A percentile compares a stretch with the other conserved stretches of the same genome.
Conservation (phyloP, 192 early-diverging fungal species). For the Martensiomyces pterosporus region DNA sequence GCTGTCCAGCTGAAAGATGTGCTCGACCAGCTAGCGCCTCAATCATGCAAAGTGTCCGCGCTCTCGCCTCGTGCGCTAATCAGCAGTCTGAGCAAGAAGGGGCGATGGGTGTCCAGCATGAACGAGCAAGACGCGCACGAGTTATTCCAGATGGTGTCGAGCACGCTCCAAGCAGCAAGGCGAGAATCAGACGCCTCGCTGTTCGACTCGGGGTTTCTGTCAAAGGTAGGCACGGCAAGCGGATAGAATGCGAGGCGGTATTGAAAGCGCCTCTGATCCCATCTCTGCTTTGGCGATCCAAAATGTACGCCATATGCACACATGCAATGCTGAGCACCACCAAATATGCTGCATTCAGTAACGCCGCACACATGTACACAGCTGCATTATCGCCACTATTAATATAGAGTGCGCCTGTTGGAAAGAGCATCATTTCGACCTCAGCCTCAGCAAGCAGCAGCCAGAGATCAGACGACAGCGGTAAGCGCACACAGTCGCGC, state of each 20-base stretch:
- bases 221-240: too few species aligned
- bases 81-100: slow-evolving; percentile 47
- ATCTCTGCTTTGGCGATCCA: too few species aligned
- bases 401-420: slow-evolving; percentile 14
- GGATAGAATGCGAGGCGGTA: too few species aligned
- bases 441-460: not conserved
- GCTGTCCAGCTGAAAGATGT: slow-evolving; percentile 22
- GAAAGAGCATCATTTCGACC: slow-evolving; percentile 25
- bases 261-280: not conserved
- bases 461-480: not conserved
- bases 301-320: too few species aligned
- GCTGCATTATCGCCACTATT: too few species aligned
- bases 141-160: slow-evolving; percentile 56
- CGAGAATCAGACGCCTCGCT: slow-evolving; percentile 31
- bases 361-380: too few species aligned
- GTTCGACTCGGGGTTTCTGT: slow-evolving; percentile 29
- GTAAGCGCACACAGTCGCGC: too few species aligned
- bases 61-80: slow-evolving; percentile 46
- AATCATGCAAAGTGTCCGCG: slow-evolving; percentile 24
- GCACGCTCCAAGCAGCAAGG: slow-evolving; percentile 25
- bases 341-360: too few species aligned
- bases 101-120: slow-evolving; percentile 52
- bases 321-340: too few species aligned
- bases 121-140: slow-evolving; percentile 64
- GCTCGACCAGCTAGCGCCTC: slow-evolving; percentile 31